Conservation (phyloP, 129 eudicot genomes). For the Tagetes erecta region DNA sequence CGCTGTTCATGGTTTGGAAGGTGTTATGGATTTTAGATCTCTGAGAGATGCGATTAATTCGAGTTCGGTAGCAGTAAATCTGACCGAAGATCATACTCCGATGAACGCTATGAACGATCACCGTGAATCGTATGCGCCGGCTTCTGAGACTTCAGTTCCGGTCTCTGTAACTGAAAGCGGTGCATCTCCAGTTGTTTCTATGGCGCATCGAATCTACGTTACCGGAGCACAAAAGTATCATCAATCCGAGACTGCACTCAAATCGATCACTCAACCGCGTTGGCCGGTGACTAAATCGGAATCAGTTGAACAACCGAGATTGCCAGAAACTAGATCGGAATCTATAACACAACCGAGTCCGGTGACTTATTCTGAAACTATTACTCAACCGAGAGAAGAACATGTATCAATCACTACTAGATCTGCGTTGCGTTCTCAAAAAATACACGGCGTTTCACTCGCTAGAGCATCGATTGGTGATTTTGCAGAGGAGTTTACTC, state of each 20-base stretch:
- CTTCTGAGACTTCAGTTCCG: constrained; percentile 16
- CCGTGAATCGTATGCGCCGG: constrained; percentile 1
- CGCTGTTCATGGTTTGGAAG: constrained; percentile 60
- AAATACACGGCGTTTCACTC: constrained; percentile 15
- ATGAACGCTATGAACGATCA: not conserved
- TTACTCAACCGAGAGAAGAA: constrained; percentile 3
- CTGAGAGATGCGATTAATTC: constrained; percentile 14
- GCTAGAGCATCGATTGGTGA: constrained; percentile 5
- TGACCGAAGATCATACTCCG: constrained; percentile 1
- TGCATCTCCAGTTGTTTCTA: constrained; percentile 15
- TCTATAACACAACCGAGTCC: not conserved
- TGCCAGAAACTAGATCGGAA: constrained; percentile 14
- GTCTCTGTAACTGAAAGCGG: not conserved
- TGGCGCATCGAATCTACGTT: not conserved
- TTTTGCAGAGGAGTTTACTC: constrained; percentile 14
- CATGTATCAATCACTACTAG: not conserved
- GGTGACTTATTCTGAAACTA: not conserved
- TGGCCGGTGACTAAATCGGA: not conserved
- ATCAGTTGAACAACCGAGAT: not conserved
- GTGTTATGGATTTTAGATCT: constrained; percentile 36
- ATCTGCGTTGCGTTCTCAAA: constrained; percentile 19
- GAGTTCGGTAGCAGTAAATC: not conserved
- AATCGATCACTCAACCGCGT: too few species aligned
- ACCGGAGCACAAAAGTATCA: constrained; percentile 18
- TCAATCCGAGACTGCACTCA: not conserved